phyloP scores from a whole-genome alignment of 345 rosid species.

The Eucalyptus melliodora region DNA sequence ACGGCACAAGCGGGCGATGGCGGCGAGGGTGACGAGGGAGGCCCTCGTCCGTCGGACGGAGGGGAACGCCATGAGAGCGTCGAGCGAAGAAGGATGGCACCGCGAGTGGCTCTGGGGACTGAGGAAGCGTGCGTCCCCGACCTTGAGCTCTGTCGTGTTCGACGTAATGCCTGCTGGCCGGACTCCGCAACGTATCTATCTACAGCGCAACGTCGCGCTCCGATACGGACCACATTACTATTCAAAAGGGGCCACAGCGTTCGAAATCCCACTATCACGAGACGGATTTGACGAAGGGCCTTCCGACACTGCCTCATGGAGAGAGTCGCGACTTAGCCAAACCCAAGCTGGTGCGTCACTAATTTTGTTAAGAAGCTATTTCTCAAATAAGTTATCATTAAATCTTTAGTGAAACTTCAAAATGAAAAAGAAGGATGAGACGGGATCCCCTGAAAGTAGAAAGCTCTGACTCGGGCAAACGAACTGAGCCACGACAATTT shows the following conservation, averaged over 20 bases:
- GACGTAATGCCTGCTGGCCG: neutral
- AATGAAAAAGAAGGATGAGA: neutral
- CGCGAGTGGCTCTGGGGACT: neutral
- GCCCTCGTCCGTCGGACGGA: neutral
- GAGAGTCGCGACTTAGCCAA: neutral
- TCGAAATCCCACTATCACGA: neutral
- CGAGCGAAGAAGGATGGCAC: neutral
- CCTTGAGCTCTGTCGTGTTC: neutral
- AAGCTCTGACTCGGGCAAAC: neutral
- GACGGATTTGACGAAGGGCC: neutral
- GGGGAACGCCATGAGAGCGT: conserved; percentile 11
- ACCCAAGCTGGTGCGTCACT: neutral
- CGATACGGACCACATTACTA: neutral
- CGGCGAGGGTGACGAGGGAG: neutral
- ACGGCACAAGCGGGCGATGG: neutral
- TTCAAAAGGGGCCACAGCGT: neutral
- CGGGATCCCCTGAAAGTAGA: neutral
- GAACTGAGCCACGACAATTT: neutral
- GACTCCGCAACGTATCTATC: neutral
- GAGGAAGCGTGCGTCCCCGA: neutral
- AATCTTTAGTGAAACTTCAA: neutral
- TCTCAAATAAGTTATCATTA: rapidly evolving
- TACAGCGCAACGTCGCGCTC: neutral
- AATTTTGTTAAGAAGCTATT: neutral
- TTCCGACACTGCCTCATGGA: neutral